These are phyloP conservation scores for Biscogniauxia sp. DNA, from an alignment of 2,329 filamentous ascomycete genomes.

Conservation along the genomic window DNA sequence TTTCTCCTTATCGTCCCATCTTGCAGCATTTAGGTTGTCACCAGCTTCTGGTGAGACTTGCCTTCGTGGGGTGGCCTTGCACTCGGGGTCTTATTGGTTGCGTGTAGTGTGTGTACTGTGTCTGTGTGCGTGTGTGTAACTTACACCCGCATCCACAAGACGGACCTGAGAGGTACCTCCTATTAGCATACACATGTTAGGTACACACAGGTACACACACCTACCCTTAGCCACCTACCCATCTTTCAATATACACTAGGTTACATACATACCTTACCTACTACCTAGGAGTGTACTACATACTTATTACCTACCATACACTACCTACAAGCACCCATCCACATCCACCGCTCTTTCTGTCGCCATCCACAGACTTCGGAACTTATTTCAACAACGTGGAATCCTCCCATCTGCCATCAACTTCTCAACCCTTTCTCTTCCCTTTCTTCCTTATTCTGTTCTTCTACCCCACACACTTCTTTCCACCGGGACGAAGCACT, in stretches of 20 bases:
- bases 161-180: not conserved
- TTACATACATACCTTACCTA: too few relatives aligned
- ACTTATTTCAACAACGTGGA: constrained; percentile 17
- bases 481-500: constrained; percentile 1
- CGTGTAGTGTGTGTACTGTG: constrained; percentile 11
- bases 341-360: constrained; percentile 30
- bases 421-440: not conserved
- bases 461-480: constrained; percentile 2
- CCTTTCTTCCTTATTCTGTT: not conserved
- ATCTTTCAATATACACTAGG: too few relatives aligned
- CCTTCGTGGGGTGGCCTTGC: constrained; percentile 18
- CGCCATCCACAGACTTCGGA: constrained; percentile 12
- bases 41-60: constrained; percentile 22
- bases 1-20: constrained; percentile 9
- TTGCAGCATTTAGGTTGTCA: constrained; percentile 13
- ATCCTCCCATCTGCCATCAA: constrained; percentile 2
- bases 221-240: too few relatives aligned
- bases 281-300: too few relatives aligned
- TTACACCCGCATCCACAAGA: constrained; percentile 9
- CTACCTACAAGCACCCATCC: constrained; percentile 13
- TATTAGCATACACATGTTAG: not conserved
- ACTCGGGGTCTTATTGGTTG: not conserved
- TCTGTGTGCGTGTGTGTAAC: constrained; percentile 6
- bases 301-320: too few relatives aligned
- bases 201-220: constrained; percentile 2